Base-by-base conservation (phyloP, 75 land plant genomes). In the Larix kaempferi region DNA sequence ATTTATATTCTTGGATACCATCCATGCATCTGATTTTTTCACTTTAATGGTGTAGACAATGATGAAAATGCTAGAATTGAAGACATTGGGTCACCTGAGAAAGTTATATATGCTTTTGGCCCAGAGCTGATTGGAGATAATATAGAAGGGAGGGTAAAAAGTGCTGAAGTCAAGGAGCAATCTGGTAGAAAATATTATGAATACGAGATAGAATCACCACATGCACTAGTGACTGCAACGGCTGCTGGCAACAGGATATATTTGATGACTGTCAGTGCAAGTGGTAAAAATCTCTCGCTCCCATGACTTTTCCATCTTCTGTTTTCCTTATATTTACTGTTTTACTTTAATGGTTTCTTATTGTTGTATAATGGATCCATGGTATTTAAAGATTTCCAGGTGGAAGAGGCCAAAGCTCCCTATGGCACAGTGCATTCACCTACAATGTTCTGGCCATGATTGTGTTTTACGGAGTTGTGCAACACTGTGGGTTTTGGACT, bases 161-260 rank as follows among this genome's bases (percentile, higher is more conserved):
- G 84, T 76, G 89, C 78, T 84, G 86, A 84, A 59, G 93, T 92
- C 19, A 79, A 67, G 69, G 86, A 92, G 39, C 86, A 88, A 74
- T 71, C 69, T 27, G 98, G 98, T 29, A 88, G 95, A 74, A 92
- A 77, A 67, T 96, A 96, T 74, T 96, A 96, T 78, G 92, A 85
- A 62, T 94, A 82, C 71, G 99, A 96, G 76, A 81, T 96, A 58
- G 98, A 94, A 69, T 90, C 88, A 41, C 98, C 99, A 26, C 99
- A 96, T 88, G 84, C 78, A 59, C 79, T 96, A 17, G 88, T 96
- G 64, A 88, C 93, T 60, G 99, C 98, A 63, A 96, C 99, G 39
- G 95, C 98, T 73, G 98, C 98, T 73, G 98, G 99, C n/a, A 96
- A 96, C 77, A 86, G 99, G 57, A 88, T 96, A 19, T 96, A 96